These are phyloP conservation scores for Pyronema domesticum DNA, from an alignment of 495 filamentous ascomycete species.

Conservation along the genomic window DNA sequence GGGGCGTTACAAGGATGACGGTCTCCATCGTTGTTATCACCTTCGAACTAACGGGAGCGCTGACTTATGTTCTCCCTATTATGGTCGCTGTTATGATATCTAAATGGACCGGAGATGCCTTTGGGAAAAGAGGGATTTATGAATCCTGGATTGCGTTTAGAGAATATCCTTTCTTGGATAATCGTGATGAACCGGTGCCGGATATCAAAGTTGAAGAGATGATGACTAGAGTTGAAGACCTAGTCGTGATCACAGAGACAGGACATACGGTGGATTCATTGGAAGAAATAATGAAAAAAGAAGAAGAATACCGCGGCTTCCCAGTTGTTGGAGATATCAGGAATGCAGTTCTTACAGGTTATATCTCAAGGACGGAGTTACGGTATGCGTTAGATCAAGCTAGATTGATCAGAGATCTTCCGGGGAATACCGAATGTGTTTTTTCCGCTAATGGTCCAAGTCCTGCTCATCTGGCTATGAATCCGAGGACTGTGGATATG, in stretches of 20 bases:
- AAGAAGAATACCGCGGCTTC: slow-evolving; percentile 74
- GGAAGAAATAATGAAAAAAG: slow-evolving; percentile 40
- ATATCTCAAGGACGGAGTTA: slow-evolving; percentile 84
- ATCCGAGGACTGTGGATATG: slow-evolving; percentile 47
- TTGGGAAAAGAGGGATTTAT: slow-evolving; percentile 87
- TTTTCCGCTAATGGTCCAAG: slow-evolving; percentile 49
- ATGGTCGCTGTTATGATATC: slow-evolving; percentile 99
- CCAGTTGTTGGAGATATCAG: slow-evolving; percentile 66
- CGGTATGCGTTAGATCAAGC: slow-evolving; percentile 52
- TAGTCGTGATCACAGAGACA: slow-evolving; percentile 67
- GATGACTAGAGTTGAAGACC: slow-evolving; percentile 84
- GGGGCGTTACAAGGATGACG: slow-evolving; percentile 96
- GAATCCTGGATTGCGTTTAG: slow-evolving; percentile 95
- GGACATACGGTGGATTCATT: slow-evolving; percentile 73
- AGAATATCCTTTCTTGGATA: slow-evolving; percentile 90
- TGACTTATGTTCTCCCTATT: slow-evolving; percentile 93
- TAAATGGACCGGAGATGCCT: slow-evolving; percentile 97
- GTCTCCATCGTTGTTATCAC: slow-evolving; percentile 96
- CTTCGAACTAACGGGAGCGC: slow-evolving; percentile 91
- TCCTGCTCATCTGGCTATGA: slow-evolving; percentile 44
- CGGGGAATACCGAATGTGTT: slow-evolving; percentile 57
- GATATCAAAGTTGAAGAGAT: slow-evolving; percentile 69
- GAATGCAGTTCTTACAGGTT: slow-evolving; percentile 65
- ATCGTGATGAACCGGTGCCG: slow-evolving; percentile 68
- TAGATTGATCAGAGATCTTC: slow-evolving; percentile 34